Base-by-base conservation (phyloP, 2,329 filamentous ascomycete species). In the Aspergillus brunneoviolaceus region DNA sequence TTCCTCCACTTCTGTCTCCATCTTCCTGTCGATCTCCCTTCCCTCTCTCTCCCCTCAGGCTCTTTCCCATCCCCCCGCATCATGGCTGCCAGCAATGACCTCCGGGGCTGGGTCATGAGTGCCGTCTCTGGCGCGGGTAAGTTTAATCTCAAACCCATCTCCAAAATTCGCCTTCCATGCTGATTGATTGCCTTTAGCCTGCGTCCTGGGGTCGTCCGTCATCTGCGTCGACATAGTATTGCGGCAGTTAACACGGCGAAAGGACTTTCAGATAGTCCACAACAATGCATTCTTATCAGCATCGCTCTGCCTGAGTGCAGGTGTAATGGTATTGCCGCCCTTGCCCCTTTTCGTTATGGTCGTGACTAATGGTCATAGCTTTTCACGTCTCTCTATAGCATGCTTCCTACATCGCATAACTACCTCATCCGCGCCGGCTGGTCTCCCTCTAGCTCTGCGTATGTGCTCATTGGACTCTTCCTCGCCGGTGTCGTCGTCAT, bases 231-330 rank as follows among this genome's bases (percentile, higher is more conserved):
- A 99, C 76, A 72, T 92, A 45, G 70, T 96, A 57, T 81, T 96
- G 53, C 87, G 88, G 59, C 82, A 84, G 55, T 80, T 96, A 53
- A 90, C 91, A 3, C 85, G 89, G 55, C 87, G 89, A 76, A 86
- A 83, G 69, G 83, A 88, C 72, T 99, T 98, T 75, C 86, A 87
- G 68, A 96, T 99, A 66, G 87, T 96, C 72, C 90, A 96, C 63
- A 97, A 91, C 77, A 94, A 91, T 79, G 82, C 82, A 23, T 99
- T 99, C 73, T 82, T 97, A 4, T 93, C 93, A 0, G 87, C 88
- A 23, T 97, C 94, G 0, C 79, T 98, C 62, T 96, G 93, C 76
- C 79, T 99, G 65, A 97, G 92, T 74, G 96, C 96, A 67, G 94
- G 95, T 49, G 93, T 98, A 50, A 96, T 99, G 92, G 93, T 96